Percentiles rank a stretch among this genome's conserved stretches.
These are phyloP conservation scores for Jacaranda mimosifolia DNA, from an alignment of 257 asterid genomes.

Conservation along the genomic window DNA sequence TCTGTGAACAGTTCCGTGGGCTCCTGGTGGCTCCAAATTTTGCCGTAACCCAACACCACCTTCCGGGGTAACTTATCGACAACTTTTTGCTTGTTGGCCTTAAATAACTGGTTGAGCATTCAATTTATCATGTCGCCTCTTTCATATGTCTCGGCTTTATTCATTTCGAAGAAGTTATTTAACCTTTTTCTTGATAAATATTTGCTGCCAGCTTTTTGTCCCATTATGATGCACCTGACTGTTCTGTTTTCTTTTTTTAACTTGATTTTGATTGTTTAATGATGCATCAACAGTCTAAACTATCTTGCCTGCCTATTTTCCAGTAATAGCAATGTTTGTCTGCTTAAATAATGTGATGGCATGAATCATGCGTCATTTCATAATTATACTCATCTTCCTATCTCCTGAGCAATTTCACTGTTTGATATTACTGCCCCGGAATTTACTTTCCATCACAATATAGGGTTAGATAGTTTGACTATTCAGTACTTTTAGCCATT, in stretches of 20 bases:
- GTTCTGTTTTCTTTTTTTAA: not conserved
- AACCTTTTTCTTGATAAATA: not conserved
- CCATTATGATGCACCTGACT: not conserved
- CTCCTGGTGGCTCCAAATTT: slow-evolving; percentile 88
- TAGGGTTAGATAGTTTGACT: not conserved
- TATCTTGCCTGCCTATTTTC: not conserved
- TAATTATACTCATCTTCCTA: not conserved
- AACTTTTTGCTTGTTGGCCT: not conserved
- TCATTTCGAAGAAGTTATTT: not conserved
- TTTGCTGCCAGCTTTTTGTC: not conserved
- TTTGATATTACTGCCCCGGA: not conserved
- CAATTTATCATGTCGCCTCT: not conserved
- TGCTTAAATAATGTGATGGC: not conserved
- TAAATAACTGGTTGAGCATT: not conserved
- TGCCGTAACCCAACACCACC: slow-evolving; percentile 84
- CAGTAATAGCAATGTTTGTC: not conserved
- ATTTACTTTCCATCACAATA: not conserved
- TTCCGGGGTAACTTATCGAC: slow-evolving; percentile 62
- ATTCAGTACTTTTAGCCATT: not conserved
- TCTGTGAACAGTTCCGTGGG: slow-evolving; percentile 84
- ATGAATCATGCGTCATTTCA: not conserved
- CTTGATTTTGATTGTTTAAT: not conserved
- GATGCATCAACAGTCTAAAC: not conserved
- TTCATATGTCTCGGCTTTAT: not conserved
- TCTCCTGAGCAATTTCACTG: not conserved